A percentile compares a stretch with the other conserved stretches of the same genome.
Evolutionary conservation across 106 monocot genomes (phyloP).

Genomic region (Phalaenopsis equestris): DNA sequence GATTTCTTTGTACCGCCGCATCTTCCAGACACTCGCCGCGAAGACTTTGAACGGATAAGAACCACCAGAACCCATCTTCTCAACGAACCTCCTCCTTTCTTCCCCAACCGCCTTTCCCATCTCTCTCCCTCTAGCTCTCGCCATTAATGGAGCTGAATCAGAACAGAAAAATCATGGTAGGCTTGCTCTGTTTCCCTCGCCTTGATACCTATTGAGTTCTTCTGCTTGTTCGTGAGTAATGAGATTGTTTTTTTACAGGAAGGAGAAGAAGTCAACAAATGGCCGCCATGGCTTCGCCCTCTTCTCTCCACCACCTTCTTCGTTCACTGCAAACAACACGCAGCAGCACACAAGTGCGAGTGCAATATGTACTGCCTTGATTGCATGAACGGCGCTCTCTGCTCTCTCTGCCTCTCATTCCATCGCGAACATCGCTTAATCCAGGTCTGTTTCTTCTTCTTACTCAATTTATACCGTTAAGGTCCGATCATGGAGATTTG

Average conservation of each 20-base stretch:
- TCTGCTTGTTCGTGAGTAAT: neutral
- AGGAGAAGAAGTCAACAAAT: conserved; percentile 27
- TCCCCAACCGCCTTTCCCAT: neutral
- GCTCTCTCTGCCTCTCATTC: conserved; percentile 54
- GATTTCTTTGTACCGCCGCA: neutral
- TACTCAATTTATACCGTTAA: too few relatives aligned
- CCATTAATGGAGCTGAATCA: neutral
- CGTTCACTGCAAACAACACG: conserved; percentile 63
- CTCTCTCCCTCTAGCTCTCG: neutral
- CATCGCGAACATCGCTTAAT: conserved; percentile 51
- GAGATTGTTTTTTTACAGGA: neutral
- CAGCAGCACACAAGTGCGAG: conserved; percentile 67
- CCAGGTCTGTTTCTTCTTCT: conserved; percentile 31
- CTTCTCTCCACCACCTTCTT: conserved; percentile 65
- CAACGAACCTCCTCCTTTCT: neutral
- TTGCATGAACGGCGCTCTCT: conserved; percentile 67
- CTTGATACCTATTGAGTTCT: neutral
- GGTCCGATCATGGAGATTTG: too few relatives aligned
- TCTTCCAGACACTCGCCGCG: neutral
- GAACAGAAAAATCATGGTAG: neutral
- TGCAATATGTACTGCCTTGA: conserved; percentile 90
- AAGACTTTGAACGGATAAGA: conserved; percentile 6
- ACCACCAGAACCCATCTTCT: neutral
- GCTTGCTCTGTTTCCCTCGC: neutral
- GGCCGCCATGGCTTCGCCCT: conserved; percentile 79